Conservation (phyloP, 345 rosid species). For the Dipteronia dyeriana region DNA sequence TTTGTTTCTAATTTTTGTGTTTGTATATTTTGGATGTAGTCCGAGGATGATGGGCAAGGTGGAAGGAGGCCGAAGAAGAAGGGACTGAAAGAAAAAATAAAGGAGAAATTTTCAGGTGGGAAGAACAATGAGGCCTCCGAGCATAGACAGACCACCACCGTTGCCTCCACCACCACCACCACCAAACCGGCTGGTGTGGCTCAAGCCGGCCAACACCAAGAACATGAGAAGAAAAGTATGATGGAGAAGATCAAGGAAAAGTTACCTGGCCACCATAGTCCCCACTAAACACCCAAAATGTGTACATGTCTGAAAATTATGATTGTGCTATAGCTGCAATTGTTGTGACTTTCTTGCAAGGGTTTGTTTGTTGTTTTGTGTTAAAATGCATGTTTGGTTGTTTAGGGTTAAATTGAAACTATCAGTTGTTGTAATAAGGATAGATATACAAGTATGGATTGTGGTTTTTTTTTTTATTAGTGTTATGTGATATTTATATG, state of each 20-base stretch:
- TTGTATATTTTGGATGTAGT: constrained; percentile 20
- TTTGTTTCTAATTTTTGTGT: no score
- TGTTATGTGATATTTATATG: no score
- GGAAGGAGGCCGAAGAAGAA: constrained; percentile 88
- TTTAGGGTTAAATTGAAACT: no score
- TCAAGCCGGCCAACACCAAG: constrained; percentile 7
- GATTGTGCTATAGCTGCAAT: not conserved
- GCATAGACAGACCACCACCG: constrained; percentile 29
- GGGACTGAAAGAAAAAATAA: constrained; percentile 64
- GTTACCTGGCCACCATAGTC: constrained; percentile 59
- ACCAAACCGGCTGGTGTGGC: not conserved
- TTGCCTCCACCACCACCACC: constrained; percentile 20
- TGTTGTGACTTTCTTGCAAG: no score
- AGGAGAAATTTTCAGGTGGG: constrained; percentile 57
- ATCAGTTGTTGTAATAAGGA: not conserved
- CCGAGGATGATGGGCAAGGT: constrained; percentile 78
- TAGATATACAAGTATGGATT: no score
- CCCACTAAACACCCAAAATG: constrained; percentile 11
- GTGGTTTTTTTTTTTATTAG: no score
- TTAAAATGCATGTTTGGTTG: not conserved
- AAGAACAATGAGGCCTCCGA: constrained; percentile 42
- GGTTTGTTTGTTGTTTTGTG: not conserved
- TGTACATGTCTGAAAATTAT: not conserved
- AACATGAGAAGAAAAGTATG: constrained; percentile 67
- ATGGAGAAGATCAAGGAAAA: constrained; percentile 82